These are phyloP conservation scores for Emergomyces orientalis DNA, from an alignment of 2,329 filamentous ascomycete genomes.

Conservation along the genomic window DNA sequence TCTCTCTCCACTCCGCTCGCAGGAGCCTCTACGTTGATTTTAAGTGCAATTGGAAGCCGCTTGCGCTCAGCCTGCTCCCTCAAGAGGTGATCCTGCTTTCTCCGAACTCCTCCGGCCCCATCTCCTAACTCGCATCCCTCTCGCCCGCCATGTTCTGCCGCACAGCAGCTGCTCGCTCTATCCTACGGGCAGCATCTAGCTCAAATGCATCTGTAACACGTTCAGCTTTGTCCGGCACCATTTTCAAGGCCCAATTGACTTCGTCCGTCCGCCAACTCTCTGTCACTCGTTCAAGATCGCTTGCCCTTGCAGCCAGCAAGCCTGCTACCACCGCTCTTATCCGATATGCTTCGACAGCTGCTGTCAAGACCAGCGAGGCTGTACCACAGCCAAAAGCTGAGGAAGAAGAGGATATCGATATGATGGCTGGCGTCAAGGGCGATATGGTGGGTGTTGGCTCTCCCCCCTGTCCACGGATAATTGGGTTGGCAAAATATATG, in stretches of 20 bases:
- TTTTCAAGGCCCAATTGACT: slow-evolving; percentile 38
- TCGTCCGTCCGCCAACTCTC: slow-evolving; percentile 32
- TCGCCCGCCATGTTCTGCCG: slow-evolving; percentile 39
- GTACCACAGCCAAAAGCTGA: slow-evolving; percentile 38
- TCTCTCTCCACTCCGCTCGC: slow-evolving; percentile 6
- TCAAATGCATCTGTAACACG: slow-evolving; percentile 37
- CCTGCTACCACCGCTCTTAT: slow-evolving; percentile 41
- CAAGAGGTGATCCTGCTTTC: not conserved
- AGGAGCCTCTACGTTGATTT: slow-evolving; percentile 13
- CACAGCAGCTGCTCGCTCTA: slow-evolving; percentile 37
- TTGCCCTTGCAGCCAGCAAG: slow-evolving; percentile 38
- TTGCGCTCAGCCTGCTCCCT: slow-evolving; percentile 5
- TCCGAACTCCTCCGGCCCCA: slow-evolving; percentile 15
- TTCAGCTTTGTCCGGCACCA: slow-evolving; percentile 32
- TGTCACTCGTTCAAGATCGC: slow-evolving; percentile 28
- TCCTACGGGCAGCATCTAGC: slow-evolving; percentile 36
- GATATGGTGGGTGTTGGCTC: slow-evolving; percentile 48
- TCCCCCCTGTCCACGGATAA: not conserved
- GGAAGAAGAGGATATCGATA: slow-evolving; percentile 37
- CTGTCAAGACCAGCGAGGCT: slow-evolving; percentile 20
- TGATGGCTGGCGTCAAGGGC: slow-evolving; percentile 44
- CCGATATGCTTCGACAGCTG: slow-evolving; percentile 37
- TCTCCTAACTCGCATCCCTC: slow-evolving; percentile 26
- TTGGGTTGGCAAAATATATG: not conserved
- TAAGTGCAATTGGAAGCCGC: slow-evolving; percentile 28